These are phyloP conservation scores for Kokia cookei DNA, from an alignment of 441 rosid genomes.

Conservation along the genomic window DNA sequence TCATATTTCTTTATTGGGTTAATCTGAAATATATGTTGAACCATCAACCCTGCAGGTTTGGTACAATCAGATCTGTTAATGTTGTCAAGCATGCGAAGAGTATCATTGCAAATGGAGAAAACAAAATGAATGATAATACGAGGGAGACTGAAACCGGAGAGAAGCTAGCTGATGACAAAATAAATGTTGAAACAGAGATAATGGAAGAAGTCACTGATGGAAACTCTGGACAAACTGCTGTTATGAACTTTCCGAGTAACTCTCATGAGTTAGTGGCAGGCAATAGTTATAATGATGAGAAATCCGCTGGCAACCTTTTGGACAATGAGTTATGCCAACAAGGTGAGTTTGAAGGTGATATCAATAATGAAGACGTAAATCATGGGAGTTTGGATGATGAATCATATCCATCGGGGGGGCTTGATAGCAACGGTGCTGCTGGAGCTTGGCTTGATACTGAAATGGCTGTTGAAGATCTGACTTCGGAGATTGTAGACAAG, in stretches of 20 bases:
- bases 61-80: slow-evolving; percentile 67
- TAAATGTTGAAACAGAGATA: slow-evolving; percentile 15
- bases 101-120: slow-evolving; percentile 19
- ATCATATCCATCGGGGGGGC: not conserved
- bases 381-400: slow-evolving; percentile 2
- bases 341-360: not conserved
- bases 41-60: slow-evolving; percentile 69
- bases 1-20: not conserved
- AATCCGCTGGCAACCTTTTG: slow-evolving; percentile 12
- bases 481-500: not conserved
- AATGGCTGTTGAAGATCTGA: slow-evolving; percentile 1
- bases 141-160: slow-evolving; percentile 13
- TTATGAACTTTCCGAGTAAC: not conserved
- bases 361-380: not conserved
- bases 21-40: not conserved
- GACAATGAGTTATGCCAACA: slow-evolving; percentile 14
- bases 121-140: slow-evolving; percentile 15
- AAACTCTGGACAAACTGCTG: not conserved
- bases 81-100: slow-evolving; percentile 33
- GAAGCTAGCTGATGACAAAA: slow-evolving; percentile 16
- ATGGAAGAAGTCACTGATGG: slow-evolving; percentile 13
- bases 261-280: slow-evolving; percentile 15
- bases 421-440: not conserved
- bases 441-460: not conserved
- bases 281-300: slow-evolving; percentile 16